phyloP scores from a whole-genome alignment of 192 early-diverging fungal species.

The Nowakowskiella sp. region DNA sequence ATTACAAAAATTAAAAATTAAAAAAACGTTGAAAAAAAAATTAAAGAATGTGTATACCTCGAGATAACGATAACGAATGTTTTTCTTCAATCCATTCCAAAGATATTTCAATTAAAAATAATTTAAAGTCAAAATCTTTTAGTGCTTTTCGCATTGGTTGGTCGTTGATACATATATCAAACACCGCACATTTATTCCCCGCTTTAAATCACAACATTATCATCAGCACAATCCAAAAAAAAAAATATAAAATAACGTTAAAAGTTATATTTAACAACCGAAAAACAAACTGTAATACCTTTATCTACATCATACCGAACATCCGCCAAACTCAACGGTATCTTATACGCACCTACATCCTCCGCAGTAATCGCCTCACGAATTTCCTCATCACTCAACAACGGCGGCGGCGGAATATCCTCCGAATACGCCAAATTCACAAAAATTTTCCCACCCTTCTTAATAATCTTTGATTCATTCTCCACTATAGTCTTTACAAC shows the following conservation, averaged over 20 bases:
- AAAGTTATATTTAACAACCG: too few species aligned
- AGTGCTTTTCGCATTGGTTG: constrained; percentile 42
- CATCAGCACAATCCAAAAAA: background rate
- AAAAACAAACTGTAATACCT: constrained; percentile 19
- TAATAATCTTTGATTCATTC: constrained; percentile 22
- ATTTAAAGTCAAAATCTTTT: constrained; percentile 52
- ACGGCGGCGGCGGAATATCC: constrained; percentile 48
- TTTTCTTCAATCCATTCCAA: constrained; percentile 64
- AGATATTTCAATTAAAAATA: constrained; percentile 60
- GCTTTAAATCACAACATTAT: constrained; percentile 9
- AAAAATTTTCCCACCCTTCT: constrained; percentile 21
- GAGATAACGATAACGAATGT: constrained; percentile 39
- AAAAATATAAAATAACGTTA: background rate
- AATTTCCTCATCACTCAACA: constrained; percentile 56
- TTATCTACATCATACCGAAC: constrained; percentile 44
- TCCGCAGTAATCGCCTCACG: constrained; percentile 51
- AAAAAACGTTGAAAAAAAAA: background rate
- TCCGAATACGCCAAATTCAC: constrained; percentile 25
- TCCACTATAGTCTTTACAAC: constrained; percentile 40
- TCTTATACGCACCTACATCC: constrained; percentile 48
- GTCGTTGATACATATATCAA: constrained; percentile 63
- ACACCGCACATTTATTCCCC: constrained; percentile 42
- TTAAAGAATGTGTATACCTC: constrained; percentile 37
- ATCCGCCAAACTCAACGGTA: constrained; percentile 53
- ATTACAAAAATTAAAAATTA: background rate